Evolutionary conservation across 176 grass and related monocot species (phyloP), one percentile per base, ranked within the genome.

Genomic region (Musa beccarii): DNA sequence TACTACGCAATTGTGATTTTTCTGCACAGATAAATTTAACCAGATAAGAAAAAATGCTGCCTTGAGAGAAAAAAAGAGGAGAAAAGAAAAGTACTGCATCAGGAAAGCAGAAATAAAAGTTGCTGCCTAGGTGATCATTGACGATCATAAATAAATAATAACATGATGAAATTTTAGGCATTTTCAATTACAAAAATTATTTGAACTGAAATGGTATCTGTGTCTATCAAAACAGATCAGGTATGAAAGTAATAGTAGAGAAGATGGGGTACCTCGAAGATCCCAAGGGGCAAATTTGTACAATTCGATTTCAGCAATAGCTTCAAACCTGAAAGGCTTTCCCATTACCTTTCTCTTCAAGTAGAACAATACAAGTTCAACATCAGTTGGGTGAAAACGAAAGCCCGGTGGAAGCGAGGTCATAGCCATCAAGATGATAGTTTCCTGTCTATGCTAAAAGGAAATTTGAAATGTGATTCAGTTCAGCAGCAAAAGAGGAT

Each of bases 251-350:
- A 56, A 28, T 51, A 52, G 8, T 51, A 24, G 7, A 71, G 28
- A 78, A 74, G 29, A 66, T 15, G 54, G 66, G 68, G 79, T 83
- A 96, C 93, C 84, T 73, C 81, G 89, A 83, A 96, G 93, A 81
- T 96, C 93, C 93, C 93, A 96, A 66, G 93, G 90, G 49, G 93
- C 85, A 79, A 85, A 90, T 79, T 92, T 87, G 79, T 96, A 96
- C 49, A 96, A 74, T 75, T 92, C 93, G 59, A 90, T 81, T 53
- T 90, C 90, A 2, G 81, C 69, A 72, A 92, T 79, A 72, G 83
- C 79, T 72, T 88, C 85, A 79, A 87, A 79, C 43, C 69, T 77
- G 34, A 92, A 72, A 21, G 83, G 82, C 77, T 87, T 92, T 17
- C 86, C 87, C 71, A 84, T 79, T 49, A 96, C 49, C 65, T 85